These are phyloP conservation scores for Nicotiana benthamiana DNA, from an alignment of 257 asterid genomes.

Conservation along the genomic window DNA sequence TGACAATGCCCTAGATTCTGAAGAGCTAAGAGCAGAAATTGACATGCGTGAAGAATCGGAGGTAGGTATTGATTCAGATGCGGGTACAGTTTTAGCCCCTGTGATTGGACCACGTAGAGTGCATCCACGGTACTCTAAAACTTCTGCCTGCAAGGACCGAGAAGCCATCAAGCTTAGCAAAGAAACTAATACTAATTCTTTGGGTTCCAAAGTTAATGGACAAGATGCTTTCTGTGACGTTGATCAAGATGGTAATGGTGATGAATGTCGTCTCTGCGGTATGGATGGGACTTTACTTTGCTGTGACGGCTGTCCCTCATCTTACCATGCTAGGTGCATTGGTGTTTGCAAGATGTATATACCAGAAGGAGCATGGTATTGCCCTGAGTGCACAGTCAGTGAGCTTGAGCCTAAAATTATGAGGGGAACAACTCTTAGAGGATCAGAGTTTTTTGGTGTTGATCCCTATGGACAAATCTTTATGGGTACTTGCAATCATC, in stretches of 20 bases:
- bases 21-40: constrained; percentile 64
- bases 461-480: constrained; percentile 58
- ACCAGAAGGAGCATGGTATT: constrained; percentile 71
- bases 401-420: constrained; percentile 39
- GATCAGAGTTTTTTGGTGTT: constrained; percentile 55
- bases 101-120: constrained; percentile 48
- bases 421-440: constrained; percentile 44
- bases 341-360: constrained; percentile 64
- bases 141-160: constrained; percentile 43
- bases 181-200: constrained; percentile 20
- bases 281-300: constrained; percentile 84
- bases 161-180: constrained; percentile 27
- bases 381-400: constrained; percentile 73
- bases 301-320: constrained; percentile 85
- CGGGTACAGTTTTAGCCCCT: constrained; percentile 25
- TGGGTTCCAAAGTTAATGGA: constrained; percentile 27
- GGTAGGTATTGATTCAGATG: constrained; percentile 51
- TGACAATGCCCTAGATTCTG: constrained; percentile 63
- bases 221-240: constrained; percentile 24
- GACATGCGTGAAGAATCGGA: constrained; percentile 65
- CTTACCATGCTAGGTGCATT: constrained; percentile 75
- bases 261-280: constrained; percentile 84
- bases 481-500: constrained; percentile 65
- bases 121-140: constrained; percentile 57
- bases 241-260: constrained; percentile 69